phyloP scores from a whole-genome alignment of 2,329 filamentous ascomycete species.

The Ophiostoma montium region DNA sequence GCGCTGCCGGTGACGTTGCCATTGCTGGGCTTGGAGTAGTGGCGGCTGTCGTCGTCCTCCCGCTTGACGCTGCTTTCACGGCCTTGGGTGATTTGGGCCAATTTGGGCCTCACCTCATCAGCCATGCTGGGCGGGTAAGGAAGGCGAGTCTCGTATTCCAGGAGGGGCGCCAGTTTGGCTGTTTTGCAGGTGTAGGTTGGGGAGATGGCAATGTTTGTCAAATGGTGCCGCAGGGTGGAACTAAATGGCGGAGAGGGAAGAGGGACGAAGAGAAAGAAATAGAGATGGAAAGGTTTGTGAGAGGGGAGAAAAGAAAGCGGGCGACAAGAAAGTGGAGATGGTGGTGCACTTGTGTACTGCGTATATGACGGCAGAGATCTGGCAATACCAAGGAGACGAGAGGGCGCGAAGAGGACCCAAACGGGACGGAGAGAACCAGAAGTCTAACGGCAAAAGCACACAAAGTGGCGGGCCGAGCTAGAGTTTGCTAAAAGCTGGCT shows the following conservation, averaged over 20 bases:
- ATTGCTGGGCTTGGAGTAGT: conserved; percentile 5
- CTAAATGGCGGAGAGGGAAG: background rate
- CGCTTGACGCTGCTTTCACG: conserved; percentile 7
- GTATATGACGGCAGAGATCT: background rate
- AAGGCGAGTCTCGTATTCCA: conserved; percentile 5
- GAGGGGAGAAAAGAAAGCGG: background rate
- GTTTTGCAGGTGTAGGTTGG: background rate
- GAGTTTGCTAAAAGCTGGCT: background rate
- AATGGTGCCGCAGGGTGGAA: background rate
- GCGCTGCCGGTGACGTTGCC: background rate
- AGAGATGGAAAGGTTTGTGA: background rate
- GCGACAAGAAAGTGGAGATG: background rate
- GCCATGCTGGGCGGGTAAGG: conserved; percentile 10
- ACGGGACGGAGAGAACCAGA: conserved; percentile 1
- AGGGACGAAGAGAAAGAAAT: background rate
- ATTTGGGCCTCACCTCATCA: conserved; percentile 12
- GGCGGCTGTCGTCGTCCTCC: conserved; percentile 10
- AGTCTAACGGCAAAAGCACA: background rate
- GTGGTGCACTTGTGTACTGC: background rate
- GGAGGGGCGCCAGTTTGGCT: conserved; percentile 12
- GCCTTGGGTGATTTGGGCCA: conserved; percentile 9
- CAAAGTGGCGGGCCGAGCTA: conserved; percentile 1
- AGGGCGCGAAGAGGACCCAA: background rate
- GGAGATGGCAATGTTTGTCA: background rate
- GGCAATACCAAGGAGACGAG: no score